Conservation (phyloP, 2,329 filamentous ascomycete species). For the Neurospora crassa region DNA sequence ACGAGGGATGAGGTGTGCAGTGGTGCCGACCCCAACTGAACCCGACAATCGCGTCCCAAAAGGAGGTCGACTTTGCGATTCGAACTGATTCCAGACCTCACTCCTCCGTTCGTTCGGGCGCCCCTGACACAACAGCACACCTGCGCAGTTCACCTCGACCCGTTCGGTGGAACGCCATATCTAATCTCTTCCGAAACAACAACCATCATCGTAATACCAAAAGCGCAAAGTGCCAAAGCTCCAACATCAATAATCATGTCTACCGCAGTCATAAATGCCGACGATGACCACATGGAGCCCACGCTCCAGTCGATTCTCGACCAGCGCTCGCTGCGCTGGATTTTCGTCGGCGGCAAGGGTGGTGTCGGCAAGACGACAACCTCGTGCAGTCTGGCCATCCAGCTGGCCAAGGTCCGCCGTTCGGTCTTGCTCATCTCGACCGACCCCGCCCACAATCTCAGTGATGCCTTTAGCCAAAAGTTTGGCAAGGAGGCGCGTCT, state of each 20-base stretch:
- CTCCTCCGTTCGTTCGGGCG: not conserved
- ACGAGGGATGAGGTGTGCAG: not conserved
- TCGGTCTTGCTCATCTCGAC: constrained; percentile 97
- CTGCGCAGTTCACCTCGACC: not conserved
- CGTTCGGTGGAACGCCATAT: not conserved
- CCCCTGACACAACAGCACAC: not conserved
- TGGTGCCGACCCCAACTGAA: not conserved
- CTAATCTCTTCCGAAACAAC: not conserved
- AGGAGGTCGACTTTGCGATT: constrained; percentile 15
- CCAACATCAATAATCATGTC: constrained; percentile 24
- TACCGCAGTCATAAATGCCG: constrained; percentile 38
- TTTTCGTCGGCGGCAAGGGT: constrained; percentile 97
- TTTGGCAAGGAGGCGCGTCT: constrained; percentile 97
- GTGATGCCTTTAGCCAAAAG: constrained; percentile 96
- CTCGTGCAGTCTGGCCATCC: constrained; percentile 94
- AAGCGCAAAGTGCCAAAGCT: not conserved
- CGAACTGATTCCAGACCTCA: constrained; percentile 13
- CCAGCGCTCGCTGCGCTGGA: constrained; percentile 93
- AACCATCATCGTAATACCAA: not conserved
- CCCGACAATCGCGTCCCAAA: constrained; percentile 2
- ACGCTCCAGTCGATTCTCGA: constrained; percentile 90
- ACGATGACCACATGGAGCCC: constrained; percentile 78
- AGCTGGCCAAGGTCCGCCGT: constrained; percentile 89
- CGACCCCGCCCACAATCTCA: constrained; percentile 95
- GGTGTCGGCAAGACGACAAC: constrained; percentile 99